These are phyloP conservation scores for Diplotaxis tenuifolia DNA, from an alignment of 345 rosid species.

Conservation along the genomic window DNA sequence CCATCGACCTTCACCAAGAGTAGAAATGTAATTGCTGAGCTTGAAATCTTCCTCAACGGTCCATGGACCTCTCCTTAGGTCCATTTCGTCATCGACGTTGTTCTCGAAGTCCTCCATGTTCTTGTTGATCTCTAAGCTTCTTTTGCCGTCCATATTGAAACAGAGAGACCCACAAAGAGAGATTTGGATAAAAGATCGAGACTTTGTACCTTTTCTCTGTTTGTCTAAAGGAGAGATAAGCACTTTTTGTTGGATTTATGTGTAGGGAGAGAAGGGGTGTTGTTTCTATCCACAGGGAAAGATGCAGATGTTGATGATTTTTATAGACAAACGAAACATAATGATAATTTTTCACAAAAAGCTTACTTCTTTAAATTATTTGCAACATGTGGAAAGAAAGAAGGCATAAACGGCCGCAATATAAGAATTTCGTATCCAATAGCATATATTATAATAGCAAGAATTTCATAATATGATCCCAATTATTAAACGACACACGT, in stretches of 20 bases:
- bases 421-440: not conserved
- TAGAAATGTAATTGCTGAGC: conserved; percentile 73
- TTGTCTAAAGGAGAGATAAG: not conserved
- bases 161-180: conserved; percentile 26
- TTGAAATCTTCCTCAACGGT: conserved; percentile 81
- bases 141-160: conserved; percentile 48
- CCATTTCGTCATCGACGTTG: conserved; percentile 52
- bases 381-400: conserved; percentile 23
- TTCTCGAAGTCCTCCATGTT: conserved; percentile 8
- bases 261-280: conserved; percentile 22
- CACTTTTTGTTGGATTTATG: conserved; percentile 19
- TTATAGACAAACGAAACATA: conserved; percentile 23
- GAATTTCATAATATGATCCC: not conserved
- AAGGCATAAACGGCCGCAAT: conserved; percentile 31
- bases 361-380: not conserved
- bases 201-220: not conserved
- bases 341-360: not conserved
- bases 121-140: conserved; percentile 31
- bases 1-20: conserved; percentile 94
- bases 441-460: not conserved
- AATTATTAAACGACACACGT: not conserved
- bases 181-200: conserved; percentile 22
- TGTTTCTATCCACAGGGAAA: conserved; percentile 22
- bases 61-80: conserved; percentile 88
- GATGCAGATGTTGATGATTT: conserved; percentile 28